Evolutionary conservation across 192 early-diverging fungal species (phyloP).

Genomic region (Mycoemilia scoparia): DNA sequence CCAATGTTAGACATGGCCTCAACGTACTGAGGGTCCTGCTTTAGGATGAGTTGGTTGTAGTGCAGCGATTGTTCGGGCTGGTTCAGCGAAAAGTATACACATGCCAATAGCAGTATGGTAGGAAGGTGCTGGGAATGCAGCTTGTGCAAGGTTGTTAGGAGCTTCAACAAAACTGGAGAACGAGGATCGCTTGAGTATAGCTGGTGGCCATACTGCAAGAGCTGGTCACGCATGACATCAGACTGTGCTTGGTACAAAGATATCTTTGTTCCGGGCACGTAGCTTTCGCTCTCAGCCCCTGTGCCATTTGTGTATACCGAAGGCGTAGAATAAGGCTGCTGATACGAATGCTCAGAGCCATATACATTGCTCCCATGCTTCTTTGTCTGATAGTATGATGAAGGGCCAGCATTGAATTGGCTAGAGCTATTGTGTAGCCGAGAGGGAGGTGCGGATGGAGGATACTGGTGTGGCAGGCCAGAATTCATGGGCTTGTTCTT

Average conservation of each 20-base stretch:
- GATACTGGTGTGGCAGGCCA: conserved; percentile 3
- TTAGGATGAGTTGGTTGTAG: conserved; percentile 69
- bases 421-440: neutral
- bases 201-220: conserved; percentile 40
- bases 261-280: conserved; percentile 22
- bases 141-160: conserved; percentile 30
- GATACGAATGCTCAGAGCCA: conserved; percentile 1
- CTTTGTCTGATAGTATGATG: neutral
- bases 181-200: conserved; percentile 37
- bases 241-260: conserved; percentile 9
- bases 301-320: neutral
- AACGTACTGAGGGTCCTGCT: conserved; percentile 66
- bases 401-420: neutral
- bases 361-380: neutral
- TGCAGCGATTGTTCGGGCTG: conserved; percentile 50
- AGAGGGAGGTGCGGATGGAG: conserved; percentile 5
- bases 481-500: neutral
- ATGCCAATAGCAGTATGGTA: conserved; percentile 68
- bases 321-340: neutral
- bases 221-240: conserved; percentile 29
- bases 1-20: conserved; percentile 87
- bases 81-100: conserved; percentile 65
- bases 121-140: conserved; percentile 51
- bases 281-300: conserved; percentile 1
- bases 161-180: conserved; percentile 30